Evolutionary conservation across 768 basidiomycete species (phyloP).

Genomic region (Filobasidium wieringae): DNA sequence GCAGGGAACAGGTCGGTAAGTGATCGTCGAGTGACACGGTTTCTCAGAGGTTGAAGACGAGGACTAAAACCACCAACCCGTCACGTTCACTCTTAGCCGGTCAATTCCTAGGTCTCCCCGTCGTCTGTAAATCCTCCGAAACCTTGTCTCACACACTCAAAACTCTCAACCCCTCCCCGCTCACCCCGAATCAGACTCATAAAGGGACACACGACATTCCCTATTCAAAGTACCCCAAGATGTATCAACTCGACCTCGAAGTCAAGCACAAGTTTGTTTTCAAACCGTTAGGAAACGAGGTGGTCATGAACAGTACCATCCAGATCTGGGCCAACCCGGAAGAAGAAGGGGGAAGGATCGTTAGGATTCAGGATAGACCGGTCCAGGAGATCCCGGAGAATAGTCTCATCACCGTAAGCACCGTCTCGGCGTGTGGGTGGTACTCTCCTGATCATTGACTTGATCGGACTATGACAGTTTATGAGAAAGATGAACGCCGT

Average conservation of each 20-base stretch:
- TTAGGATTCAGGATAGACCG: conserved; percentile 31
- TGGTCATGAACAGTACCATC: conserved; percentile 29
- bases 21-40: neutral
- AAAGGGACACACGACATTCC: neutral
- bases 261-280: conserved; percentile 29
- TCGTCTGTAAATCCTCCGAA: conserved; percentile 20
- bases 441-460: neutral
- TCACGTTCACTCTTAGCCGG: conserved; percentile 18
- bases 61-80: too few species aligned
- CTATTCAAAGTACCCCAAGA: neutral
- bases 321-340: conserved; percentile 18
- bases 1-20: conserved; percentile 32
- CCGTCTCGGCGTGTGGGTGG: neutral
- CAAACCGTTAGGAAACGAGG: conserved; percentile 22
- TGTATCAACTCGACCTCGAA: conserved; percentile 24
- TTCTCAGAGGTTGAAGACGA: neutral
- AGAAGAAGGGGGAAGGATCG: conserved; percentile 22
- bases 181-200: neutral
- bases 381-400: conserved; percentile 29
- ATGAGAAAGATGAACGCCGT: conserved; percentile 30
- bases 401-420: conserved; percentile 20
- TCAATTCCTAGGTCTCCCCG: conserved; percentile 30
- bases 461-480: conserved; percentile 10
- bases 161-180: neutral
- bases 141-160: conserved; percentile 23